A percentile compares a stretch with the other conserved stretches of the same genome.
Evolutionary conservation across 2,329 filamentous ascomycete species (phyloP).

Genomic region (Arthrobotrys sinensis): DNA sequence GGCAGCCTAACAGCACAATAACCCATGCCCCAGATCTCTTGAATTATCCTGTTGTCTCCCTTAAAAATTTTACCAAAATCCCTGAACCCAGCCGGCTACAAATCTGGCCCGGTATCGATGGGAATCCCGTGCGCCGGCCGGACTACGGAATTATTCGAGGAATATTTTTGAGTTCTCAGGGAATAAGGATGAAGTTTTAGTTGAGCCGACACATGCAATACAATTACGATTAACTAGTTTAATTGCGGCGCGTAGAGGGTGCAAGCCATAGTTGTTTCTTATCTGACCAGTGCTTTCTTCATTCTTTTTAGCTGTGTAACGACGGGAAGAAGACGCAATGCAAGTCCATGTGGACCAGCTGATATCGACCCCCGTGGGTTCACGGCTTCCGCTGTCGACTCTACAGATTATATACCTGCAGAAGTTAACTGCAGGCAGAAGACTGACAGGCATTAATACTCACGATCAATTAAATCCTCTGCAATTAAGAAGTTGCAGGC

Average conservation of each 20-base stretch:
- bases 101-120: slow-evolving; percentile 30
- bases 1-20: slow-evolving; percentile 18
- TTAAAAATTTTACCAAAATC: slow-evolving; percentile 27
- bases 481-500: slow-evolving; percentile 3
- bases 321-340: slow-evolving; percentile 34
- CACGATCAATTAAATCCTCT: neutral
- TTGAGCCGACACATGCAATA: neutral
- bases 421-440: neutral
- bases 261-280: neutral
- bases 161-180: neutral
- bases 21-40: slow-evolving; percentile 30
- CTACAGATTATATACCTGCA: neutral
- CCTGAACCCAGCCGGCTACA: slow-evolving; percentile 36
- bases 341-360: slow-evolving; percentile 29
- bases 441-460: neutral
- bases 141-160: slow-evolving; percentile 20
- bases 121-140: slow-evolving; percentile 27
- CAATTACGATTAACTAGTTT: slow-evolving; percentile 21
- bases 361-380: neutral
- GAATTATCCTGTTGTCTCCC: slow-evolving; percentile 18
- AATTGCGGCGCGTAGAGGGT: slow-evolving; percentile 37
- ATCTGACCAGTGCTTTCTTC: neutral
- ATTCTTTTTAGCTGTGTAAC: slow-evolving; percentile 36
- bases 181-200: slow-evolving; percentile 46
- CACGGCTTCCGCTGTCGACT: neutral